phyloP scores from a whole-genome alignment of 1,284 basidiomycete species.

The Apiotrichum laibachii region DNA sequence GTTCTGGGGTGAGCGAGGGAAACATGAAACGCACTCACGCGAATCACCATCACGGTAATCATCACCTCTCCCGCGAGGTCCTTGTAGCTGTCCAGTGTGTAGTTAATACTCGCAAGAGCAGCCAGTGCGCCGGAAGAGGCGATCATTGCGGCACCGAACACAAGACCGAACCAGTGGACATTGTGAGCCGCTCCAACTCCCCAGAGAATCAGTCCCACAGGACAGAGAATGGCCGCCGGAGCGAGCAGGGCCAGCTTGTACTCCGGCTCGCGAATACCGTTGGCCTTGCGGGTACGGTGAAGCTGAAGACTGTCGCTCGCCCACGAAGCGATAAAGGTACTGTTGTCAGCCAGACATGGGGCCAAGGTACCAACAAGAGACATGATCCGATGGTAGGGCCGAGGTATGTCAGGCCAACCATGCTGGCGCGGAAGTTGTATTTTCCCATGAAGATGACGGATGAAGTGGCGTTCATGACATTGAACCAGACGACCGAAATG shows the following conservation, averaged over 20 bases:
- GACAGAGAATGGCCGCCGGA: slow-evolving; percentile 23
- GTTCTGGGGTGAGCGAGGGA: no score
- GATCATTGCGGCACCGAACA: slow-evolving; percentile 23
- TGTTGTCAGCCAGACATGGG: slow-evolving; percentile 1
- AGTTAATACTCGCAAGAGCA: slow-evolving; percentile 29
- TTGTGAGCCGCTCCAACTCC: slow-evolving; percentile 29
- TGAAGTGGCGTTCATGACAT: slow-evolving; percentile 29
- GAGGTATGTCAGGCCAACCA: slow-evolving; percentile 30
- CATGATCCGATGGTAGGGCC: slow-evolving; percentile 26
- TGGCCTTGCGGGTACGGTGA: slow-evolving; percentile 20
- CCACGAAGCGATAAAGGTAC: not conserved
- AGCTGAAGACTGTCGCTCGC: slow-evolving; percentile 24
- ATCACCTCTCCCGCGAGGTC: slow-evolving; percentile 29
- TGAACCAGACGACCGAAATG: slow-evolving; percentile 26
- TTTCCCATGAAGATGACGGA: slow-evolving; percentile 16
- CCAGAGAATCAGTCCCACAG: slow-evolving; percentile 30
- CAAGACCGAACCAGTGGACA: slow-evolving; percentile 31
- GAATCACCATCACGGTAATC: slow-evolving; percentile 23
- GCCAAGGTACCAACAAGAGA: slow-evolving; percentile 13
- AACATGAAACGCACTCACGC: not conserved
- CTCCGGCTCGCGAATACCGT: slow-evolving; percentile 36
- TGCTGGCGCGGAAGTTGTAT: slow-evolving; percentile 21
- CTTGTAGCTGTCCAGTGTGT: slow-evolving; percentile 34
- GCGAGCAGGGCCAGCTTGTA: slow-evolving; percentile 28
- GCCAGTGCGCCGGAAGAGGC: slow-evolving; percentile 23